phyloP scores from a whole-genome alignment of 2,329 filamentous ascomycete genomes.

The Cladophialophora chaetospira region DNA sequence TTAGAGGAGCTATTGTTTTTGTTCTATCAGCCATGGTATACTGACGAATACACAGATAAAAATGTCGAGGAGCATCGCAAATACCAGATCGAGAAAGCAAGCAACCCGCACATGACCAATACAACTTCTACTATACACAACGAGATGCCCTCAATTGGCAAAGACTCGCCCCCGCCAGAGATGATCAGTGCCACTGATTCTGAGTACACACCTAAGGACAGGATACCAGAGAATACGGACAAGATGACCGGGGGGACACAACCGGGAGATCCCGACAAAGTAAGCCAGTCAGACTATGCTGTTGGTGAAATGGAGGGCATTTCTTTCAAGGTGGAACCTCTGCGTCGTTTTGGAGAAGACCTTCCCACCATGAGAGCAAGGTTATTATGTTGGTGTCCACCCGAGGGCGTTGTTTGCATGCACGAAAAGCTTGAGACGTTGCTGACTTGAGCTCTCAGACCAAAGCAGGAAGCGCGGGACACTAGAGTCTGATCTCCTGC shows the following conservation, averaged over 20 bases:
- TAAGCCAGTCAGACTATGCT: conserved; percentile 64
- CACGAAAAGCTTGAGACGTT: not conserved
- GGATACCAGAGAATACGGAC: conserved; percentile 63
- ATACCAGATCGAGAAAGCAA: conserved; percentile 57
- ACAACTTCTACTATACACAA: conserved; percentile 65
- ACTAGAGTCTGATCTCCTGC: conserved; percentile 90
- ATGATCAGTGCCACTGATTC: conserved; percentile 59
- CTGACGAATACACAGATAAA: conserved; percentile 21
- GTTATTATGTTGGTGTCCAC: conserved; percentile 61
- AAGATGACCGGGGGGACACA: conserved; percentile 67
- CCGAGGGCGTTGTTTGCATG: not conserved
- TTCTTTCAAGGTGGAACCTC: conserved; percentile 84
- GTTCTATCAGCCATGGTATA: too few species aligned
- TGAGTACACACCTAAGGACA: conserved; percentile 61
- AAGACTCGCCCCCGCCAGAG: conserved; percentile 61
- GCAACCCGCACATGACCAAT: conserved; percentile 66
- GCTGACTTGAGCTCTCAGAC: conserved; percentile 52
- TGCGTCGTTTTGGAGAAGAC: conserved; percentile 82
- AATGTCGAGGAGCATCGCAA: conserved; percentile 58
- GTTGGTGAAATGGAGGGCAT: conserved; percentile 88
- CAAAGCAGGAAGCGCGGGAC: conserved; percentile 96
- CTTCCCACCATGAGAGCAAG: conserved; percentile 82
- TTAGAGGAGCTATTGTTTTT: too few species aligned
- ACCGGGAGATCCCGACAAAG: conserved; percentile 47
- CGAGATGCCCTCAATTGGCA: conserved; percentile 60